Conservation (phyloP, 1,284 basidiomycete genomes). For the Puccinia hordei region DNA sequence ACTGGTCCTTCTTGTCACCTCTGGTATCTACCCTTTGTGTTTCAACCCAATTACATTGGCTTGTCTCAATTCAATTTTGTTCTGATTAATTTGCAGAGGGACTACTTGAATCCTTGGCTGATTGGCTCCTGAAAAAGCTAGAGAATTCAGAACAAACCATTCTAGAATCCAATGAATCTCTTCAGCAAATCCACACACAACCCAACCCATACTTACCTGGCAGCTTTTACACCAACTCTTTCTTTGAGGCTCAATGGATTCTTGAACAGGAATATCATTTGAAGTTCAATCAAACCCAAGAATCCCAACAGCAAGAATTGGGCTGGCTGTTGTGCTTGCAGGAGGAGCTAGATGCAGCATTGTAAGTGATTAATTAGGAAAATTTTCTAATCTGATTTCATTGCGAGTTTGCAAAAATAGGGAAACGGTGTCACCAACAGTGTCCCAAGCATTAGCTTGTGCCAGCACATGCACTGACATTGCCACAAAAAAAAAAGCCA, state of each 20-base stretch:
- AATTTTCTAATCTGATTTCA: too few relatives aligned
- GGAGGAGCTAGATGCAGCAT: too few relatives aligned
- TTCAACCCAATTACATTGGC: not conserved
- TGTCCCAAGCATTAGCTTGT: not conserved
- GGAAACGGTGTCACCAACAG: not conserved
- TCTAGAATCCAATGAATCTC: not conserved
- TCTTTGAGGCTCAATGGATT: constrained; percentile 1
- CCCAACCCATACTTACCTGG: not conserved
- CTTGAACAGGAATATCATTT: not conserved
- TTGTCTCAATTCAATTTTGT: not conserved
- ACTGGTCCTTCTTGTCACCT: not conserved
- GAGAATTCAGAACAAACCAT: not conserved
- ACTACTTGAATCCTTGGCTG: not conserved
- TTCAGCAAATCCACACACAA: not conserved
- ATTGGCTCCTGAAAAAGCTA: constrained; percentile 8
- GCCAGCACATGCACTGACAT: not conserved
- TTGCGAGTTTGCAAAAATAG: too few relatives aligned
- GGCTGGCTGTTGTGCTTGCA: too few relatives aligned
- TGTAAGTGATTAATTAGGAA: too few relatives aligned
- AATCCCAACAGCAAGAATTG: too few relatives aligned
- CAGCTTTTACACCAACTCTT: not conserved
- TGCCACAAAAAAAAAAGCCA: not conserved
- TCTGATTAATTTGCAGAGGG: not conserved
- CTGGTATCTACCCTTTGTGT: not conserved
- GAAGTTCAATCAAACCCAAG: too few relatives aligned